Conservation (phyloP, 345 rosid species). For the Raphanus raphanistrum region DNA sequence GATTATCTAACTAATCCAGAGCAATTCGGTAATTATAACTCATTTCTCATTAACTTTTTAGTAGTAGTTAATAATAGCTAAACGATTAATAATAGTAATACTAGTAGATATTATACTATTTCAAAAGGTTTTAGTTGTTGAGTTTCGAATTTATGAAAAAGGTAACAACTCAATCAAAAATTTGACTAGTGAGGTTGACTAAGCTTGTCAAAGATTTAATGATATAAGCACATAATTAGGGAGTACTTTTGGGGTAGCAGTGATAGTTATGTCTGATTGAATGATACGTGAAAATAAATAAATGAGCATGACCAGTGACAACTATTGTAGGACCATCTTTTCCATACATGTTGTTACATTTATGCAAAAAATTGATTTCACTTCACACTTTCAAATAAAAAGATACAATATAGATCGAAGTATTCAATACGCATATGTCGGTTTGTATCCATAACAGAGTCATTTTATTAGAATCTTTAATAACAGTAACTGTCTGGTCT, state of each 20-base stretch:
- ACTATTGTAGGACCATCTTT: conserved; percentile 18
- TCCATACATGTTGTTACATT: conserved; percentile 24
- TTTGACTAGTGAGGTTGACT: background rate
- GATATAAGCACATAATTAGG: background rate
- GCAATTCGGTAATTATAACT: conserved; percentile 51
- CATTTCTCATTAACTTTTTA: background rate
- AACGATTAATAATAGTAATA: background rate
- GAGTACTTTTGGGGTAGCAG: background rate
- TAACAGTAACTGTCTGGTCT: conserved; percentile 20
- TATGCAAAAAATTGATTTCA: background rate
- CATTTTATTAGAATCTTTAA: background rate
- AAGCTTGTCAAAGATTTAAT: background rate
- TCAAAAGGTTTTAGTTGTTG: background rate
- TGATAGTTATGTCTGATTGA: background rate
- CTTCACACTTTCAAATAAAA: background rate
- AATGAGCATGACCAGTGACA: conserved; percentile 32
- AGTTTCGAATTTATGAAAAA: background rate
- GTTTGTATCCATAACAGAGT: background rate
- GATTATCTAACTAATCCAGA: conserved; percentile 62
- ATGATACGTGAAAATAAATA: conserved; percentile 17
- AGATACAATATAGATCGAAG: background rate
- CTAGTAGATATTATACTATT: background rate
- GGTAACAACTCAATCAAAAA: background rate
- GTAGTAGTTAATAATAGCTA: background rate
- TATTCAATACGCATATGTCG: conserved; percentile 23